Evolutionary conservation across 2,329 filamentous ascomycete species (phyloP).

Genomic region (Elsinoe ampelina): DNA sequence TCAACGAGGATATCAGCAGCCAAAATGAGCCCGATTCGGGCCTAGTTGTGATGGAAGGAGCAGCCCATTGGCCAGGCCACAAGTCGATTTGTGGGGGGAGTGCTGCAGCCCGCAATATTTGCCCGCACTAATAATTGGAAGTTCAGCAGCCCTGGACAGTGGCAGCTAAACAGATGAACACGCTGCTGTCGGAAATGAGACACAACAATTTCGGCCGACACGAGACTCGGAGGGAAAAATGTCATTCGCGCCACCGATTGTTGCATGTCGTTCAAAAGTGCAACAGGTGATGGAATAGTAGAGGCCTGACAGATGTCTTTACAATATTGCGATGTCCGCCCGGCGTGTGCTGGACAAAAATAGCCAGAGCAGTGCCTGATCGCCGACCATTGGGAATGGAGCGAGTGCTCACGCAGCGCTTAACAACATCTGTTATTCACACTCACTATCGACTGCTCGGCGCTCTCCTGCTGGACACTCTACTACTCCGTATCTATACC

Average conservation of each 20-base stretch:
- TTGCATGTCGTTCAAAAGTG: not conserved
- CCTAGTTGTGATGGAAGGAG: slow-evolving; percentile 1
- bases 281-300: not conserved
- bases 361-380: slow-evolving; percentile 9
- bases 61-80: slow-evolving; percentile 7
- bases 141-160: not conserved
- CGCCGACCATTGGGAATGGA: slow-evolving; percentile 2
- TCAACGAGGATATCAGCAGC: slow-evolving; percentile 2
- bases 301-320: not conserved
- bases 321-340: not conserved
- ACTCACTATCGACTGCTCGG: no score
- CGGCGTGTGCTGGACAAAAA: slow-evolving; percentile 9
- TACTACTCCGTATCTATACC: no score
- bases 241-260: not conserved
- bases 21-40: not conserved
- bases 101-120: slow-evolving; percentile 8
- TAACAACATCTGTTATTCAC: not conserved
- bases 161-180: not conserved
- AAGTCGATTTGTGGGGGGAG: not conserved
- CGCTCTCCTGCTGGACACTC: no score
- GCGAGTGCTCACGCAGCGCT: not conserved
- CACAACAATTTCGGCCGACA: slow-evolving; percentile 4
- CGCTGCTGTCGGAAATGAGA: slow-evolving; percentile 2
- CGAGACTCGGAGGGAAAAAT: not conserved
- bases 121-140: no score